Evolutionary conservation across 768 basidiomycete species (phyloP), one percentile per base, ranked within the genome.

Genomic region (Thelephora ganbajun): DNA sequence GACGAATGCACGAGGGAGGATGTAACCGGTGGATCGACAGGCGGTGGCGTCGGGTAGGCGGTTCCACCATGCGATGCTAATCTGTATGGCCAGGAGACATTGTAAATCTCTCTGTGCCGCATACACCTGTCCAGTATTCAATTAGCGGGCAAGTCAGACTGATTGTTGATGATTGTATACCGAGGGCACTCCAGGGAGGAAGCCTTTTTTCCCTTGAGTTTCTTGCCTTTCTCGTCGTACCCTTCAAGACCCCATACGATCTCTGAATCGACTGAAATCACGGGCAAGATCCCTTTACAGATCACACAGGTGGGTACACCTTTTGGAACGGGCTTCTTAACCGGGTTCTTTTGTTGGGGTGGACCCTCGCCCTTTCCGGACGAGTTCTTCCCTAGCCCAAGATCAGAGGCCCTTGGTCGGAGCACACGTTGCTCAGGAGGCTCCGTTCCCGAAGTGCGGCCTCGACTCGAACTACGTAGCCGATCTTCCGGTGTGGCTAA

Each of bases 101-200:
- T 71, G 62, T 88, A 89, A 49, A 89, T 89, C 11, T 81, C 84
- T 55, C 69, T 74, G 61, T 89, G 86, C 16, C 86, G 80, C 62
- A 88, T 70, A 59, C 86, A 89, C 50, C 85, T 87, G 56, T 14
- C 43, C 39, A 37, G 20, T 11, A 33, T 41, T n/a, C n/a, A n/a
- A 43, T 39, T 35, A 46, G 45, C 11, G 3, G n/a, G 11, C 19
- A 30, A 5, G 16, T 3, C 18, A 46, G 51, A 50, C 53, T 44
- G 51, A 13, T 18, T 43, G 35, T 45, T 50, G 35, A n/a, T 19
- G 51, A 50, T 33, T 46, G 65, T 73, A 52, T 60, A 89, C 85
- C 86, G 71, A 48, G 83, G 83, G 61, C 86, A 89, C 23, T 84
- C 80, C 51, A 76, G 74, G 50, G 74, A 73, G 51, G 68, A 48